Percentiles rank a stretch among this genome's conserved stretches.
These are phyloP conservation scores for Coemansia sp. DNA, from an alignment of 192 early-diverging fungal genomes.

Conservation along the genomic window DNA sequence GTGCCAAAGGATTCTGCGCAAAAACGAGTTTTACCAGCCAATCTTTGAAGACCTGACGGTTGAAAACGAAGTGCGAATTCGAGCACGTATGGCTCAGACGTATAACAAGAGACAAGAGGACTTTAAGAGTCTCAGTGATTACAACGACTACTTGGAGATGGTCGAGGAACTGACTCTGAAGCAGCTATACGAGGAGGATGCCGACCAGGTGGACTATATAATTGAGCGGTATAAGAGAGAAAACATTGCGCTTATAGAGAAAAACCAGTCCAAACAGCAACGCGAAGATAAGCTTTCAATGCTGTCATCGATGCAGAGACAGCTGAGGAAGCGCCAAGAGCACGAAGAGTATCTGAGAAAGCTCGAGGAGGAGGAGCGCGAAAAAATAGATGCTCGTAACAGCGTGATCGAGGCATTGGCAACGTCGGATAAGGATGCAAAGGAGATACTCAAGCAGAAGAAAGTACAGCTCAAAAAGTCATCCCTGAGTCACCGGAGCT, in stretches of 20 bases:
- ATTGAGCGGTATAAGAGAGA: conserved; percentile 76
- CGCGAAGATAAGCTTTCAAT: conserved; percentile 56
- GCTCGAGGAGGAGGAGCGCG: conserved; percentile 66
- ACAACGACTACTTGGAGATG: conserved; percentile 91
- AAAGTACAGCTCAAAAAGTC: conserved; percentile 44
- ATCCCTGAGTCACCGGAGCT: conserved; percentile 29
- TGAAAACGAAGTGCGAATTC: conserved; percentile 88
- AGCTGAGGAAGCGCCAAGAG: conserved; percentile 46
- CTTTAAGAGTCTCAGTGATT: conserved; percentile 68
- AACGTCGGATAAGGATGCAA: conserved; percentile 42
- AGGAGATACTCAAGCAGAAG: conserved; percentile 42
- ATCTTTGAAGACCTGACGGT: conserved; percentile 93
- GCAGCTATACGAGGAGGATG: conserved; percentile 81
- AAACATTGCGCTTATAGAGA: conserved; percentile 73
- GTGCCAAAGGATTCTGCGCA: conserved; percentile 76
- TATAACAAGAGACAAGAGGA: conserved; percentile 93
- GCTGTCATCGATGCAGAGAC: conserved; percentile 52
- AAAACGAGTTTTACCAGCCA: conserved; percentile 78
- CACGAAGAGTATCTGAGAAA: conserved; percentile 69
- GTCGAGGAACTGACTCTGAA: conserved; percentile 79
- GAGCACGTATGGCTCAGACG: conserved; percentile 67
- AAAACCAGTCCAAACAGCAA: conserved; percentile 54
- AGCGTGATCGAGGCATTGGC: conserved; percentile 72
- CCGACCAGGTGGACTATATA: conserved; percentile 70
- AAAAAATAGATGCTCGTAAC: conserved; percentile 62